phyloP scores from a whole-genome alignment of 208 protist genomes.

The Phytomonas sp. region DNA sequence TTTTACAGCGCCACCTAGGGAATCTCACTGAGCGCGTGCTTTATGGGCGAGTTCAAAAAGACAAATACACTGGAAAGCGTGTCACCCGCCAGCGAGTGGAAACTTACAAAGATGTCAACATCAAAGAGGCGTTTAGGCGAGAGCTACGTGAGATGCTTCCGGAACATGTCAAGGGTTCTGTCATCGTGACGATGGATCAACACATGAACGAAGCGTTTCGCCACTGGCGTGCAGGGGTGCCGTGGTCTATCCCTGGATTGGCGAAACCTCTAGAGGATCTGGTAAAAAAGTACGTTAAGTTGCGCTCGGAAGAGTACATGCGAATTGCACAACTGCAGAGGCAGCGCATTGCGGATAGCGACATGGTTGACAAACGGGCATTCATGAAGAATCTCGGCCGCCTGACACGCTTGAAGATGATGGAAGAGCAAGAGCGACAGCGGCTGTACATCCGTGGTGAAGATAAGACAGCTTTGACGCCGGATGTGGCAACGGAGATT shows the following conservation, averaged over 20 bases:
- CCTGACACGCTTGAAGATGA: conserved; percentile 98
- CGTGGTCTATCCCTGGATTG: conserved; percentile 98
- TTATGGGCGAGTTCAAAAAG: conserved; percentile 94
- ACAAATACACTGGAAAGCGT: conserved; percentile 96
- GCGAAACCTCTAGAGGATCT: conserved; percentile 97
- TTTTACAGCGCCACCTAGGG: conserved; percentile 99
- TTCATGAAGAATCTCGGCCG: conserved; percentile 99
- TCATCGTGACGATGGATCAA: conserved; percentile 98
- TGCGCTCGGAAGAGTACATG: conserved; percentile 99
- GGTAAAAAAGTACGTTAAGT: conserved; percentile 99
- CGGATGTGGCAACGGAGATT: conserved; percentile 98
- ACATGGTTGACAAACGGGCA: conserved; percentile 99
- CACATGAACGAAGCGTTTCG: conserved; percentile 99
- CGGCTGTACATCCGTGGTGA: conserved; percentile 98
- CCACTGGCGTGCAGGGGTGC: conserved; percentile 98
- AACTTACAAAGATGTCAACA: conserved; percentile 99
- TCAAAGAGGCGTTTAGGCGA: conserved; percentile 98
- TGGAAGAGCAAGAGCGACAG: conserved; percentile 99
- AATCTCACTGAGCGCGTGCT: conserved; percentile 99
- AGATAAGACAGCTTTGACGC: conserved; percentile 84
- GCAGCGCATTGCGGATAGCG: conserved; percentile 97
- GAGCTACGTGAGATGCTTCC: conserved; percentile 99
- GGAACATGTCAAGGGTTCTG: conserved; percentile 95
- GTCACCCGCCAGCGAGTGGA: conserved; percentile 99
- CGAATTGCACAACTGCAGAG: conserved; percentile 99